phyloP scores from a whole-genome alignment of 495 filamentous ascomycete genomes.

The Tuber aestivum region DNA sequence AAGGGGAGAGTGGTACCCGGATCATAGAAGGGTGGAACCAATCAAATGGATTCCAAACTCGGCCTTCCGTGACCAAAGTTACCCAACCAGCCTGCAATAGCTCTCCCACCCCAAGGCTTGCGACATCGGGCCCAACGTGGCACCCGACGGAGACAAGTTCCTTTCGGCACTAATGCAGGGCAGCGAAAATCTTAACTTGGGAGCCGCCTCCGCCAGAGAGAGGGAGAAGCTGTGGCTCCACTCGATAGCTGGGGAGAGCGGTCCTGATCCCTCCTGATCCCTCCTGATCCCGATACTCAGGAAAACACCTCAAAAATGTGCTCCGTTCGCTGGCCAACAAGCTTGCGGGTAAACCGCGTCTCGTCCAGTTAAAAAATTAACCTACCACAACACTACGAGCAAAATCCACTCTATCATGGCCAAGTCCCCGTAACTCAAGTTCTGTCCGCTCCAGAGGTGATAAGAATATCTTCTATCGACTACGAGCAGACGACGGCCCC shows the following conservation, averaged over 20 bases:
- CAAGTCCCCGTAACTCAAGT: no score
- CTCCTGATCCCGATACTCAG: constrained; percentile 4
- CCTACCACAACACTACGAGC: neutral
- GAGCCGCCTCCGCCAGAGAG: neutral
- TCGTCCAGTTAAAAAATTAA: neutral
- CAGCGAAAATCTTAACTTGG: neutral
- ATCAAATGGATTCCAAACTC: neutral
- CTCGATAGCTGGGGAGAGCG: neutral
- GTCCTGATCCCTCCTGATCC: no score
- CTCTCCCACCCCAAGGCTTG: neutral
- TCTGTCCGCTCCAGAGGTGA: neutral
- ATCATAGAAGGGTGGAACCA: no score
- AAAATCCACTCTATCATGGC: neutral
- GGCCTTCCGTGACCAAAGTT: neutral
- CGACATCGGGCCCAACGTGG: neutral
- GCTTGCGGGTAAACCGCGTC: neutral
- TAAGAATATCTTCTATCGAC: no score
- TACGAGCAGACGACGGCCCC: neutral
- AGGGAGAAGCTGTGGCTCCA: constrained; percentile 2
- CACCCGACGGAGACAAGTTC: neutral
- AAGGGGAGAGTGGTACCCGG: neutral
- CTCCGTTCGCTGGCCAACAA: neutral
- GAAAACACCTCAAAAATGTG: neutral
- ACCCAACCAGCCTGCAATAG: neutral
- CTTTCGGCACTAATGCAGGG: neutral